These are phyloP conservation scores for Alternaria gaisen DNA, from an alignment of 2,329 filamentous ascomycete genomes.

Conservation along the genomic window DNA sequence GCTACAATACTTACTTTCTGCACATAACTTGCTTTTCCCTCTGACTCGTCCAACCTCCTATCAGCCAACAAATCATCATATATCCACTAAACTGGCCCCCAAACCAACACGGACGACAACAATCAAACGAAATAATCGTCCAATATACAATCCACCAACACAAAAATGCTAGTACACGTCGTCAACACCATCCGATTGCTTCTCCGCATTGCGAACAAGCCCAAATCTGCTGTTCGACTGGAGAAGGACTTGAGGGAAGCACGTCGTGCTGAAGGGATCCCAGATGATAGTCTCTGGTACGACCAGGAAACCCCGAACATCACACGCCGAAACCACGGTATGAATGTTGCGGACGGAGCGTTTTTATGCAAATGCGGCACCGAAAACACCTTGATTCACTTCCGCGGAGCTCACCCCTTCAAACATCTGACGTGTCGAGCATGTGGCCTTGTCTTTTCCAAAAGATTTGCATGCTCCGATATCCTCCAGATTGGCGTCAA, in stretches of 20 bases:
- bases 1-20: too few relatives aligned
- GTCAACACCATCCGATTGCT: not conserved
- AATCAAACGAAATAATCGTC: not conserved
- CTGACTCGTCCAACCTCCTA: too few relatives aligned
- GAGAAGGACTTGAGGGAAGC: not conserved
- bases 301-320: not conserved
- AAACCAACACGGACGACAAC: not conserved
- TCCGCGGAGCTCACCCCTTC: not conserved
- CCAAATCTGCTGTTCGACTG: not conserved
- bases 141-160: too few relatives aligned
- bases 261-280: not conserved
- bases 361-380: not conserved
- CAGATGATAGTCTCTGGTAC: not conserved
- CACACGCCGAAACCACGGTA: not conserved
- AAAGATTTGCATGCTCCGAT: not conserved
- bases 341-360: not conserved
- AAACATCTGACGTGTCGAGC: not conserved
- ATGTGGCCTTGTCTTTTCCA: not conserved
- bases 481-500: not conserved
- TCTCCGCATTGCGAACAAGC: not conserved
- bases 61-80: too few relatives aligned
- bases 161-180: too few relatives aligned
- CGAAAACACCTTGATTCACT: not conserved
- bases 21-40: too few relatives aligned
- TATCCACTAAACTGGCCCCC: too few relatives aligned